Evolutionary conservation across 1,139 yeast genomes (phyloP).

Genomic region (Geotrichum histeridarum): DNA sequence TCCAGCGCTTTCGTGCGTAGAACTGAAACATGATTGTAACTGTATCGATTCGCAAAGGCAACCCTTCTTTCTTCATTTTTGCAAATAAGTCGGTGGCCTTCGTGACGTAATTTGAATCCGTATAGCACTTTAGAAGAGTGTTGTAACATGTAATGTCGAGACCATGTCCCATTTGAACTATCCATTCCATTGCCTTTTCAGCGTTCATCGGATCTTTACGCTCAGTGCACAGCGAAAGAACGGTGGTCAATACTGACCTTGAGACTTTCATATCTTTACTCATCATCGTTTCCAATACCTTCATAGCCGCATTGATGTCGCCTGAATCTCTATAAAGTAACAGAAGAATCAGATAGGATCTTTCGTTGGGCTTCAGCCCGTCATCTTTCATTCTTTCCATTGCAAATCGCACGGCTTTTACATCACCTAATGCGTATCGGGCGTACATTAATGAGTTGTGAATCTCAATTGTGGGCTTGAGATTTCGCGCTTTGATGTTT

Average conservation of each 20-base stretch:
- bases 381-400: constrained; percentile 42
- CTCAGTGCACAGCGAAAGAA: constrained; percentile 33
- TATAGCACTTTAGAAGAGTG: constrained; percentile 28
- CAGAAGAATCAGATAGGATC: constrained; percentile 30
- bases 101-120: constrained; percentile 22
- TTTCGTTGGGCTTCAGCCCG: constrained; percentile 36
- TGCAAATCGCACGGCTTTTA: constrained; percentile 43
- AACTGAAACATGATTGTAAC: constrained; percentile 29
- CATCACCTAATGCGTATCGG: constrained; percentile 45
- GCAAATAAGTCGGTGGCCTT: constrained; percentile 25
- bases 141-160: constrained; percentile 32
- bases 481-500: constrained; percentile 44
- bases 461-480: constrained; percentile 48
- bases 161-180: constrained; percentile 21
- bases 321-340: constrained; percentile 30
- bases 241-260: constrained; percentile 27
- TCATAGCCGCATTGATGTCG: constrained; percentile 34
- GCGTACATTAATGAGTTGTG: constrained; percentile 46
- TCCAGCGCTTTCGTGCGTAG: constrained; percentile 21
- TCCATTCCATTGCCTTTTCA: constrained; percentile 31
- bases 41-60: constrained; percentile 26
- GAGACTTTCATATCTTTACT: constrained; percentile 28
- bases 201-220: constrained; percentile 33
- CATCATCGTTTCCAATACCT: constrained; percentile 30
- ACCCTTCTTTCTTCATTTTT: constrained; percentile 22